Evolutionary conservation across 2,329 filamentous ascomycete species (phyloP), one percentile per base, ranked within the genome.

Genomic region (Sporothrix brunneoviolacea): DNA sequence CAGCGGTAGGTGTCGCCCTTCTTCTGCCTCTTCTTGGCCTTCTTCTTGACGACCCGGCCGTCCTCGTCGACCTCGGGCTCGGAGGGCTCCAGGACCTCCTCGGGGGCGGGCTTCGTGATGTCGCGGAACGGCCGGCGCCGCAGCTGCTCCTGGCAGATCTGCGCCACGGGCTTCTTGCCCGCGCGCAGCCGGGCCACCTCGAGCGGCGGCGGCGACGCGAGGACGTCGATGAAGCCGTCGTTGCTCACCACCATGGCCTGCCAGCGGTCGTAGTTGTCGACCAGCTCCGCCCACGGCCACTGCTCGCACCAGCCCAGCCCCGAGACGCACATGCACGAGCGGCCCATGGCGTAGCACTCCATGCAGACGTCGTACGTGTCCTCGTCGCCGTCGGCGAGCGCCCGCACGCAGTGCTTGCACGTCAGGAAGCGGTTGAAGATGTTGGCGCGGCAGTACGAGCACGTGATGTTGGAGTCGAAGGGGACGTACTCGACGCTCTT

Each of bases 331-430:
- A 80, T 81, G 64, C 93, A 98, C 40, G 91, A 95, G 46, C 93
- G 82, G 19, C 93, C 93, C 86, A 97, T 95, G n/a, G 83, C 86
- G 62, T 95, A 98, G 63, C 93, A 98, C 59, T 98, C 93, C 87
- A 98, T 91, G 62, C 93, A 98, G 19, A 98, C 77, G 64, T 98
- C 93, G 64, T 97, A 98, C 0, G 88, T 88, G 62, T 97, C 88
- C 50, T 89, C 84, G 15, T 77, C 80, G 28, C 82, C 86, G 53
- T 78, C 77, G 10, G 78, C 72, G 18, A 88, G 73, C 43, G 76
- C 72, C 32, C 84, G 76, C 40, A 88, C 79, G 64, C 93, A 98
- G 48, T 83, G 79, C 52, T 88, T 88, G 71, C 93, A 98, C 4
- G 91, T 95, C 21, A 98, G 69, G 62, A 98, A 98, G 3, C 90